Evolutionary conservation across 495 filamentous ascomycete genomes (phyloP).

Genomic region (Talaromyces nanjingensis): DNA sequence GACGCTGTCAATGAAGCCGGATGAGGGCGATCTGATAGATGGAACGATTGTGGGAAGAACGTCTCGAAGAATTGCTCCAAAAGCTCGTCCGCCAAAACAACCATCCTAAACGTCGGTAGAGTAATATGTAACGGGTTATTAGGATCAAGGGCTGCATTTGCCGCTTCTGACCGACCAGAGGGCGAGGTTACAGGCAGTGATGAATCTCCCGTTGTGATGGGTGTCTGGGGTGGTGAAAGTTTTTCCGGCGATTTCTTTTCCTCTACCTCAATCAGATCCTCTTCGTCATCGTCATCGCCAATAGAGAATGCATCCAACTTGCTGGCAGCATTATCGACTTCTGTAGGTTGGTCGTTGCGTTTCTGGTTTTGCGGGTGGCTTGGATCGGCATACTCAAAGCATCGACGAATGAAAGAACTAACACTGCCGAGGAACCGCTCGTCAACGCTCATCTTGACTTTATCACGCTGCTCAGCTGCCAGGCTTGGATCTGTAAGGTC

Average conservation of each 20-base stretch:
- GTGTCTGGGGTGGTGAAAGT: conserved; percentile 16
- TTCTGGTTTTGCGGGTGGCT: conserved; percentile 61
- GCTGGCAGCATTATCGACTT: conserved; percentile 26
- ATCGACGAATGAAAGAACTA: conserved; percentile 89
- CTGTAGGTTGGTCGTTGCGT: conserved; percentile 8
- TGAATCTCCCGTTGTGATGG: conserved; percentile 13
- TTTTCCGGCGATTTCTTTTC: conserved; percentile 15
- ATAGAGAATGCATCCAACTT: conserved; percentile 63
- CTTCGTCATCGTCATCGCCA: conserved; percentile 63
- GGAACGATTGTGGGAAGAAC: conserved; percentile 66
- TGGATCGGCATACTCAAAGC: conserved; percentile 97
- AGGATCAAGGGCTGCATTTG: conserved; percentile 87
- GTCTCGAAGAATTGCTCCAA: conserved; percentile 95
- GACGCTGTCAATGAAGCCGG: conserved; percentile 39
- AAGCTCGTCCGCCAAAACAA: conserved; percentile 90
- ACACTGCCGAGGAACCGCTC: conserved; percentile 87
- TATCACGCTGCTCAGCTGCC: conserved; percentile 18
- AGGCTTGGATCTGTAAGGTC: conserved; percentile 19
- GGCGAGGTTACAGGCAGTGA: conserved; percentile 11
- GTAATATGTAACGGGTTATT: conserved; percentile 91
- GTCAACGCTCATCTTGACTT: conserved; percentile 44
- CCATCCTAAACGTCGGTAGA: conserved; percentile 97
- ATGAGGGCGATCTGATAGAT: conserved; percentile 45
- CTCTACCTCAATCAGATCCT: conserved; percentile 60
- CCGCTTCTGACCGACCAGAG: conserved; percentile 34